Conservation (phyloP, 2,329 filamentous ascomycete genomes). For the Diaporthe sp. region DNA sequence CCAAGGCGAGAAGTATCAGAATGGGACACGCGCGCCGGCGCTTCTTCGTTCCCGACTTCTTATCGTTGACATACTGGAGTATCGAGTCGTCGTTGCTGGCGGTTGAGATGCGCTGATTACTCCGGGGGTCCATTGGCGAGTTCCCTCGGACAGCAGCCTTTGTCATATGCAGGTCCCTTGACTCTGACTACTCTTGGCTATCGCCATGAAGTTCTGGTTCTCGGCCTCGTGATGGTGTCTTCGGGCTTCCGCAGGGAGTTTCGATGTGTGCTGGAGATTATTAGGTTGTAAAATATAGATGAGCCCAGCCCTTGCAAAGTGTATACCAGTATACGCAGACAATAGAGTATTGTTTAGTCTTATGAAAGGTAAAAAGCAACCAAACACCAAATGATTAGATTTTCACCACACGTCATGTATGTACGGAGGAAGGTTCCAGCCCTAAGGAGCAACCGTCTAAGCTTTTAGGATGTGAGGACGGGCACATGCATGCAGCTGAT, state of each 20-base stretch:
- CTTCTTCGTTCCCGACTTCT: neutral
- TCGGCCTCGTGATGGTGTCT: neutral
- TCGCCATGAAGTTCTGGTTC: conserved; percentile 16
- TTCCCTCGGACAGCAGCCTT: conserved; percentile 16
- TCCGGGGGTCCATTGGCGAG: conserved; percentile 30
- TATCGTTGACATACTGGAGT: neutral
- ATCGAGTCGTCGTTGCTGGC: conserved; percentile 31
- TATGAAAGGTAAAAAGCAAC: neutral
- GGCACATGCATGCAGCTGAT: conserved; percentile 8
- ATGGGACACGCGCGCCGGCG: conserved; percentile 28
- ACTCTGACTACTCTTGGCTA: conserved; percentile 8
- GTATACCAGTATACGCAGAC: neutral
- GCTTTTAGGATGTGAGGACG: conserved; percentile 18
- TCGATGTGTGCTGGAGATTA: neutral
- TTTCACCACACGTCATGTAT: conserved; percentile 7
- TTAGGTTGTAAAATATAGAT: neutral
- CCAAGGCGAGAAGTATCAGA: conserved; percentile 17
- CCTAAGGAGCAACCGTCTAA: conserved; percentile 15
- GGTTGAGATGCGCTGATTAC: conserved; percentile 5
- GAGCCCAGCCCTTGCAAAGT: conserved; percentile 3
- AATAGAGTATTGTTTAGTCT: neutral
- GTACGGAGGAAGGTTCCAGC: conserved; percentile 6
- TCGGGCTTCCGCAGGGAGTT: neutral
- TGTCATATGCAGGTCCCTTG: conserved; percentile 24
- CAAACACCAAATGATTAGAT: neutral